phyloP scores from a whole-genome alignment of 2,329 filamentous ascomycete genomes.

The Colletotrichum tabaci region DNA sequence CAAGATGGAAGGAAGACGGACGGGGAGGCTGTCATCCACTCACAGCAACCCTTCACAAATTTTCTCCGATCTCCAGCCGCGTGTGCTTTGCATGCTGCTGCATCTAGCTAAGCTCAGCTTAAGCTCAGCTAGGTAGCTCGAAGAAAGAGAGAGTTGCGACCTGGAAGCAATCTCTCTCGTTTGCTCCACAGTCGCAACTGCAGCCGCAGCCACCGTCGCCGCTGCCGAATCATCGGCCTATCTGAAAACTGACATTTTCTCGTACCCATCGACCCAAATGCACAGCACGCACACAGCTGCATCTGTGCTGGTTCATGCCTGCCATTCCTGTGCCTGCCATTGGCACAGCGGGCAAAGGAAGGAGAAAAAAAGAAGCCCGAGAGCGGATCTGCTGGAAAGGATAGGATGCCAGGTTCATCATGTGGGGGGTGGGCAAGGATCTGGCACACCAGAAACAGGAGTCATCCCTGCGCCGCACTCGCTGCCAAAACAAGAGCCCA shows the following conservation, averaged over 20 bases:
- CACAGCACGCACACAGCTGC: slow-evolving; percentile 12
- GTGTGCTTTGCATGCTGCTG: slow-evolving; percentile 24
- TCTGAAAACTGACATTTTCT: slow-evolving; percentile 31
- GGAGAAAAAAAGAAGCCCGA: slow-evolving; percentile 39
- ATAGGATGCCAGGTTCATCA: slow-evolving; percentile 43
- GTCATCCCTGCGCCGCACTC: slow-evolving; percentile 42
- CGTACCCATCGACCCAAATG: slow-evolving; percentile 12
- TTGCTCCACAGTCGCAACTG: slow-evolving; percentile 7
- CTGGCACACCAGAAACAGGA: slow-evolving; percentile 47
- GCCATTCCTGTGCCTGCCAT: slow-evolving; percentile 25
- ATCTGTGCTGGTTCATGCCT: slow-evolving; percentile 39
- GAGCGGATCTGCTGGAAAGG: slow-evolving; percentile 45
- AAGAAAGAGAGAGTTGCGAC: slow-evolving; percentile 2
- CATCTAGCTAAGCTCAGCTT: slow-evolving; percentile 13
- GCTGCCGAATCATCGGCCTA: slow-evolving; percentile 15
- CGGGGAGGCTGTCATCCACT: slow-evolving; percentile 15
- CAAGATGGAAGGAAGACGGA: slow-evolving; percentile 14
- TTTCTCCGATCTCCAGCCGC: slow-evolving; percentile 28
- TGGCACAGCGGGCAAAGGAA: slow-evolving; percentile 30
- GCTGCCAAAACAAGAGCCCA: slow-evolving; percentile 47
- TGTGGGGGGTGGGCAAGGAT: slow-evolving; percentile 46
- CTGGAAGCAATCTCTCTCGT: slow-evolving; percentile 17
- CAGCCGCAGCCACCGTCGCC: slow-evolving; percentile 1
- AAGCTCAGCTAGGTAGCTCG: slow-evolving; percentile 29
- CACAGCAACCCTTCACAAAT: slow-evolving; percentile 1